Evolutionary conservation across 1,284 basidiomycete genomes (phyloP).

Genomic region (Xerocomus minutiporus): DNA sequence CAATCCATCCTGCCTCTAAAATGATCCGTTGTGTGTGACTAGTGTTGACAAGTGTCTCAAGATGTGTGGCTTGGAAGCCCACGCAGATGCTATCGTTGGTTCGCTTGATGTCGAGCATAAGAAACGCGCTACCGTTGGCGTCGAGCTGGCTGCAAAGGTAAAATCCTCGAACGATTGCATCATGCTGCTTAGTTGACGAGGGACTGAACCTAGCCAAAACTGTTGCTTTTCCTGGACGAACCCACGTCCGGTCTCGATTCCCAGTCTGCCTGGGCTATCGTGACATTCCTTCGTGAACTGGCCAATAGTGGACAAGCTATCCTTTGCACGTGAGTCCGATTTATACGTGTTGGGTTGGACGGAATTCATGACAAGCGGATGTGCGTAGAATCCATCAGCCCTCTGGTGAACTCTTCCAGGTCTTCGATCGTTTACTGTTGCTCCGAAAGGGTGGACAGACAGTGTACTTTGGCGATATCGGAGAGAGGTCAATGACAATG

Average conservation of each 20-base stretch:
- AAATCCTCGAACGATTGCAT: background rate
- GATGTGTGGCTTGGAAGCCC: slow-evolving; percentile 70
- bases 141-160: slow-evolving; percentile 73
- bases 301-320: slow-evolving; percentile 74
- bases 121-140: slow-evolving; percentile 78
- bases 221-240: slow-evolving; percentile 81
- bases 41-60: slow-evolving; percentile 74
- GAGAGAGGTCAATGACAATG: slow-evolving; percentile 50
- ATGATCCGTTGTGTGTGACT: background rate
- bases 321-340: slow-evolving; percentile 58
- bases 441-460: slow-evolving; percentile 65
- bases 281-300: slow-evolving; percentile 71
- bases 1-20: background rate
- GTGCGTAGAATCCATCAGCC: slow-evolving; percentile 38
- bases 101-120: slow-evolving; percentile 69
- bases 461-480: slow-evolving; percentile 75
- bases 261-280: slow-evolving; percentile 83
- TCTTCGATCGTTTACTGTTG: slow-evolving; percentile 59
- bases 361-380: background rate
- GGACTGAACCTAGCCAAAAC: slow-evolving; percentile 45
- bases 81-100: slow-evolving; percentile 76
- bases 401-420: slow-evolving; percentile 63
- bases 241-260: slow-evolving; percentile 85
- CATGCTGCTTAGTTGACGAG: background rate
- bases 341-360: slow-evolving; percentile 18